Conservation (phyloP, 305 asterid genomes). For the Plantago coronopus region DNA sequence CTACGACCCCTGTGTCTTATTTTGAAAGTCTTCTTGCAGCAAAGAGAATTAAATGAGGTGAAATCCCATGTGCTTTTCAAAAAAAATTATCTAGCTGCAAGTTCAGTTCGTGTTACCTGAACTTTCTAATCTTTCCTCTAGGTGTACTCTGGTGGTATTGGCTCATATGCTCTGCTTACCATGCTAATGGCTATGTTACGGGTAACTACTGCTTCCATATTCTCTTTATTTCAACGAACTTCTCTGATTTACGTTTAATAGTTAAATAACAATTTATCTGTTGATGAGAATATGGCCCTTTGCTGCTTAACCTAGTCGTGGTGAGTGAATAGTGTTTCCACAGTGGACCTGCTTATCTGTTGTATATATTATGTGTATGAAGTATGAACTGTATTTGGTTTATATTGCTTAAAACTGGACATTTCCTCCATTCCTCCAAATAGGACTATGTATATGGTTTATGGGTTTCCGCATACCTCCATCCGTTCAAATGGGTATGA, state of each 20-base stretch:
- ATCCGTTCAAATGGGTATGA: too few relatives aligned
- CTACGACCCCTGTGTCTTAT: slow-evolving; percentile 82
- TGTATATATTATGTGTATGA: too few relatives aligned
- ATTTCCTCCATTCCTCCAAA: too few relatives aligned
- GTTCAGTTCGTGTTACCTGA: slow-evolving; percentile 17
- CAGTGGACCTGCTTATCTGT: too few relatives aligned
- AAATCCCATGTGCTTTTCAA: slow-evolving; percentile 2
- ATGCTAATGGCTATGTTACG: slow-evolving; percentile 90
- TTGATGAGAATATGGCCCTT: too few relatives aligned
- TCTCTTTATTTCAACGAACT: slow-evolving; percentile 2
- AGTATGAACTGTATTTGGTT: too few relatives aligned
- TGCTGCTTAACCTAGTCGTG: too few relatives aligned
- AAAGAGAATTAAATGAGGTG: slow-evolving; percentile 95
- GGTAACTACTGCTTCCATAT: slow-evolving; percentile 43
- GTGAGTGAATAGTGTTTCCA: too few relatives aligned
- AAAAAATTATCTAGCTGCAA: slow-evolving; percentile 7
- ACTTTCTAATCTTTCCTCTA: slow-evolving; percentile 29
- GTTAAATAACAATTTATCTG: slow-evolving; percentile 8
- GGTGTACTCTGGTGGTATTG: slow-evolving; percentile 98
- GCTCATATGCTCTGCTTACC: slow-evolving; percentile 90
- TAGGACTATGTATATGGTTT: too few relatives aligned
- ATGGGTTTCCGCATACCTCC: too few relatives aligned
- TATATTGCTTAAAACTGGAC: too few relatives aligned
- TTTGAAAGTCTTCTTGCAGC: slow-evolving; percentile 87
- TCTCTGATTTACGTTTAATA: slow-evolving; percentile 6